A percentile compares a stretch with the other conserved stretches of the same genome.
Conservation (phyloP, 495 filamentous ascomycete genomes). For the Physcia stellaris region DNA sequence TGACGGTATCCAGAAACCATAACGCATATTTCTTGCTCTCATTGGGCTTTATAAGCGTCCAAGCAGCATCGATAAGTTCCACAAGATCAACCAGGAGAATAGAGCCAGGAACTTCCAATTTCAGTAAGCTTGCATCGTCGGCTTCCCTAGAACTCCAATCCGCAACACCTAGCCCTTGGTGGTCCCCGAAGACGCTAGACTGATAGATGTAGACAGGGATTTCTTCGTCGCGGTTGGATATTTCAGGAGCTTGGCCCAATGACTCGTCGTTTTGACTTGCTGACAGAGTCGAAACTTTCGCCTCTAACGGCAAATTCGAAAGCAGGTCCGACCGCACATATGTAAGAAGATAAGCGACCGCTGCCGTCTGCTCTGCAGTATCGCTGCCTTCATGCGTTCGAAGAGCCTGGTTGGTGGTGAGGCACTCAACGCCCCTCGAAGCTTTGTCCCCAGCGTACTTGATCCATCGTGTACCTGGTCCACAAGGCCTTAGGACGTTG, state of each 20-base stretch:
- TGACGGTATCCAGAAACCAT: too few species aligned
- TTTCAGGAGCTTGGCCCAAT: background rate
- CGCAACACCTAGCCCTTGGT: constrained; percentile 1
- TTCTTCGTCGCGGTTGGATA: background rate
- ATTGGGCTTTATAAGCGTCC: too few species aligned
- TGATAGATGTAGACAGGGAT: constrained; percentile 1
- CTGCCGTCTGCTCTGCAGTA: constrained; percentile 16
- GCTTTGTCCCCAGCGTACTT: constrained; percentile 42
- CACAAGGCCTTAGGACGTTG: constrained; percentile 44
- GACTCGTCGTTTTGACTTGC: background rate
- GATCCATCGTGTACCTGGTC: constrained; percentile 44
- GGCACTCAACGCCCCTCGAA: constrained; percentile 37
- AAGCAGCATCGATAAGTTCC: too few species aligned
- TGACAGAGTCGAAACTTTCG: background rate
- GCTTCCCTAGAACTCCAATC: background rate
- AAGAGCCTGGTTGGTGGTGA: constrained; percentile 44
- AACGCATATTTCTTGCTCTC: too few species aligned
- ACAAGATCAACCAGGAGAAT: too few species aligned
- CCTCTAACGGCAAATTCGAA: constrained; percentile 1
- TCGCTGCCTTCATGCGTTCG: constrained; percentile 36
- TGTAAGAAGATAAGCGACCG: constrained; percentile 44
- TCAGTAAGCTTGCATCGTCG: background rate
- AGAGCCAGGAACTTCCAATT: too few species aligned
- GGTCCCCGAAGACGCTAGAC: background rate
- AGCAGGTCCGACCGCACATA: constrained; percentile 44